Base-by-base conservation (phyloP, 1,284 basidiomycete genomes). In the Phenoliferia sp. region DNA sequence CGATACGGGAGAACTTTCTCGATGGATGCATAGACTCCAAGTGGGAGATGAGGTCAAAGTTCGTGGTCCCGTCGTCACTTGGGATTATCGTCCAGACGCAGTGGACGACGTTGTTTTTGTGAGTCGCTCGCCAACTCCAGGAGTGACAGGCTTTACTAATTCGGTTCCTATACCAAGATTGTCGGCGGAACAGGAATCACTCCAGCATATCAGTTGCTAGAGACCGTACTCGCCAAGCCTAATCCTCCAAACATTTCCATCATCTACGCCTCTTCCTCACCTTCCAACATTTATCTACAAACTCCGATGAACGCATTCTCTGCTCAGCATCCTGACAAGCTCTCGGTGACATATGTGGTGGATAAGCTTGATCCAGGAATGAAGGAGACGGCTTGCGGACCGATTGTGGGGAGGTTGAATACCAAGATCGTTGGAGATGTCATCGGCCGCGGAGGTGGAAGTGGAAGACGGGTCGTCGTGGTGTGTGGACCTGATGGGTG, bases 71-170 rank as follows among this genome's bases (percentile, higher is more conserved):
- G 77, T 90, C 44, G 82, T 81, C 68, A 92, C 89, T 0, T 90
- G 88, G 86, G 78, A 77, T n/a, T 88, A 85, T 84, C 80, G 83
- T 61, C 82, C 84, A 22, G 81, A 80, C 60, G 78, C 77, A 2
- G 90, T 86, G 86, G 90, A 92, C 75, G 86, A 92, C 69, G 80
- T 93, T 62, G 80, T 92, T 26, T 87, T 93, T 86, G 91, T 88
- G 76, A 62, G 84, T 76, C 28, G 52, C 16, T 5, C 22, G 0
- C 57, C 32, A 5, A n/a, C 31, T 59, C 2, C n/a, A 10, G 12
- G 12, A 16, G 26, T 0, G 10, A 56, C 16, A 16, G 31, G 55
- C 54, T 3, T 22, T 59, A n/a, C 39, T 4, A 3, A 7, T 12
- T 60, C 9, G 19, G 29, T 62, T 22, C n/a, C n/a, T 6, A 22